These are phyloP conservation scores for Polymyxa betae DNA, from an alignment of 208 protist species.

Conservation along the genomic window DNA sequence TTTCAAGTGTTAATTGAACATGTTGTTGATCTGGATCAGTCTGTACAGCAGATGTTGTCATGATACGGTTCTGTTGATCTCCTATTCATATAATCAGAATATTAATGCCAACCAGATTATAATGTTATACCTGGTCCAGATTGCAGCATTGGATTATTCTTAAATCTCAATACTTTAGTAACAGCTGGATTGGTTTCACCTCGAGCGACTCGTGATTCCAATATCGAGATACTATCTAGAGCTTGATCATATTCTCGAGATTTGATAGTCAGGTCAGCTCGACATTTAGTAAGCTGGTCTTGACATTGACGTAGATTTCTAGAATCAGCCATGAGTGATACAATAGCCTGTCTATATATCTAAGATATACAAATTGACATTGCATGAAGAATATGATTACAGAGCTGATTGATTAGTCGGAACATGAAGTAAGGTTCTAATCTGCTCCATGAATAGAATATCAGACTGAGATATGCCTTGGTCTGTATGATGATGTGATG, in stretches of 20 bases:
- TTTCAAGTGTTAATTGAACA: background rate
- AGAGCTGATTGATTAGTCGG: no score
- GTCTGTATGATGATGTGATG: no score
- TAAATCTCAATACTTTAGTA: slow-evolving; percentile 23
- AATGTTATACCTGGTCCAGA: no score
- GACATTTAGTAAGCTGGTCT: background rate
- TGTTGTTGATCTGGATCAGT: background rate
- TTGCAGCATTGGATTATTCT: background rate
- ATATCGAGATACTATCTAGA: background rate
- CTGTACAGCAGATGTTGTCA: slow-evolving; percentile 8
- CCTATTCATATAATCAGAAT: no score
- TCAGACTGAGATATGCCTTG: no score
- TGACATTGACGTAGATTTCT: background rate
- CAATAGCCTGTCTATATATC: background rate
- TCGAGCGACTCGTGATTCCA: slow-evolving; percentile 9
- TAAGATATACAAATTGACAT: no score
- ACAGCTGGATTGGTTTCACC: slow-evolving; percentile 21
- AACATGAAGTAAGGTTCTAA: no score
- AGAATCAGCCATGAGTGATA: background rate
- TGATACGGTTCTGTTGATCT: no score
- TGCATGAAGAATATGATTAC: no score
- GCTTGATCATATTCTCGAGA: background rate
- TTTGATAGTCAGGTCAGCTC: background rate
- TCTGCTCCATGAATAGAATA: no score
- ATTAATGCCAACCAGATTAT: no score